phyloP scores from a whole-genome alignment of 805 yeast genomes.

The Ogataea wickerhamii region DNA sequence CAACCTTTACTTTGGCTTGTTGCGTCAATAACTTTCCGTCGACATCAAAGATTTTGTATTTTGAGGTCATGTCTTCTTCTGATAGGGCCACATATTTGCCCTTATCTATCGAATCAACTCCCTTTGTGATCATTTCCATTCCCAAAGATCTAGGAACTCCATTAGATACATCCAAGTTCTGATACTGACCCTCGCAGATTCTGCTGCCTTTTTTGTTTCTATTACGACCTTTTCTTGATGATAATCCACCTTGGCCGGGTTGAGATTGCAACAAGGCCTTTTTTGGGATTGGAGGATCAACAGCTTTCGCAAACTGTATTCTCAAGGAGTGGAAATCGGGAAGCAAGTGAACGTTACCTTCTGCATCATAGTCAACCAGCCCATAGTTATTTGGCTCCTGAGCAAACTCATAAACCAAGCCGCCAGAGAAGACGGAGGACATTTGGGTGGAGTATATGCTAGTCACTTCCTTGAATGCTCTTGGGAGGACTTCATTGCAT shows the following conservation, averaged over 20 bases:
- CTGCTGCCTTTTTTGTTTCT: conserved; percentile 13
- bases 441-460: conserved; percentile 67
- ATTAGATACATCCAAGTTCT: conserved; percentile 38
- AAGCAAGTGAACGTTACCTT: conserved; percentile 41
- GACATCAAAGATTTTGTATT: conserved; percentile 39
- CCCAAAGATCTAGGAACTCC: conserved; percentile 46
- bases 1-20: conserved; percentile 23
- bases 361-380: conserved; percentile 47
- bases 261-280: conserved; percentile 20
- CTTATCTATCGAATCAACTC: conserved; percentile 40
- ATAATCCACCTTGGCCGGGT: conserved; percentile 12
- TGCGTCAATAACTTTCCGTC: conserved; percentile 37
- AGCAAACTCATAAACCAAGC: conserved; percentile 75
- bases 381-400: conserved; percentile 82
- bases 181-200: conserved; percentile 38
- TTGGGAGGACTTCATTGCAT: conserved; percentile 77
- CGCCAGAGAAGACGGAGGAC: conserved; percentile 80
- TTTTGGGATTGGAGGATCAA: conserved; percentile 23
- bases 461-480: conserved; percentile 72
- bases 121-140: conserved; percentile 42
- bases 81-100: conserved; percentile 51
- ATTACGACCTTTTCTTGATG: conserved; percentile 20
- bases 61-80: conserved; percentile 41
- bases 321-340: conserved; percentile 43
- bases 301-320: conserved; percentile 39